Conservation (phyloP, 768 basidiomycete genomes). For the Naganishia onofrii region DNA sequence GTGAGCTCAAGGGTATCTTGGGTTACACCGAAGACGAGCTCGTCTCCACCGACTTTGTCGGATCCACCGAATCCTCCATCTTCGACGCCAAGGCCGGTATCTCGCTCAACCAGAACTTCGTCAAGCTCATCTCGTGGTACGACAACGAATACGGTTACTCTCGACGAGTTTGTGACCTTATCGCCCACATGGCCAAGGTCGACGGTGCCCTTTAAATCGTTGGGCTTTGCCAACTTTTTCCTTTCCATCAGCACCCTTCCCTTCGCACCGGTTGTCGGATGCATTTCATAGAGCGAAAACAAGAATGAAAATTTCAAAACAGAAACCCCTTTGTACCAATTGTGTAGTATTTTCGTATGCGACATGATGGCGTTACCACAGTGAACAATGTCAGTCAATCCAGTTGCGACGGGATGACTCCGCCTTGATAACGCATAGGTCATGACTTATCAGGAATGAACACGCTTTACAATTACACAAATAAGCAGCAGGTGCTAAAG, state of each 20-base stretch:
- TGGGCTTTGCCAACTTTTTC: not conserved
- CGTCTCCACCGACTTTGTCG: conserved; percentile 91
- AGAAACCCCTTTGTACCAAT: not conserved
- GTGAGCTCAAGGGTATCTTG: conserved; percentile 57
- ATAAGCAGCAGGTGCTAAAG: too few species aligned
- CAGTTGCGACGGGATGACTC: too few species aligned
- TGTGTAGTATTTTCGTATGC: conserved; percentile 5
- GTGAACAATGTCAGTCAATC: not conserved
- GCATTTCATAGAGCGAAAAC: conserved; percentile 5
- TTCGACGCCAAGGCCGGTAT: conserved; percentile 95
- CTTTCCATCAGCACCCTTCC: not conserved
- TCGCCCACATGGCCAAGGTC: conserved; percentile 73
- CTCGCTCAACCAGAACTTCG: conserved; percentile 82
- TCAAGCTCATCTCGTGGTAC: conserved; percentile 93
- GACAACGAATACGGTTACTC: conserved; percentile 68
- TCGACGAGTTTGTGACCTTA: conserved; percentile 82
- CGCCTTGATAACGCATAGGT: too few species aligned
- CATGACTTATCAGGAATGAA: too few species aligned
- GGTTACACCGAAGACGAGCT: conserved; percentile 86
- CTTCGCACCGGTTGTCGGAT: conserved; percentile 4
- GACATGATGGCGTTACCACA: conserved; percentile 4
- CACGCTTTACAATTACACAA: not conserved
- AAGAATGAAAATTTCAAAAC: not conserved
- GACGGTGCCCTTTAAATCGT: conserved; percentile 56
- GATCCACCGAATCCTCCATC: conserved; percentile 73